Percentiles rank a stretch among this genome's conserved stretches.
Evolutionary conservation across 495 filamentous ascomycete genomes (phyloP).

Genomic region (Lineolata rhizophorae): DNA sequence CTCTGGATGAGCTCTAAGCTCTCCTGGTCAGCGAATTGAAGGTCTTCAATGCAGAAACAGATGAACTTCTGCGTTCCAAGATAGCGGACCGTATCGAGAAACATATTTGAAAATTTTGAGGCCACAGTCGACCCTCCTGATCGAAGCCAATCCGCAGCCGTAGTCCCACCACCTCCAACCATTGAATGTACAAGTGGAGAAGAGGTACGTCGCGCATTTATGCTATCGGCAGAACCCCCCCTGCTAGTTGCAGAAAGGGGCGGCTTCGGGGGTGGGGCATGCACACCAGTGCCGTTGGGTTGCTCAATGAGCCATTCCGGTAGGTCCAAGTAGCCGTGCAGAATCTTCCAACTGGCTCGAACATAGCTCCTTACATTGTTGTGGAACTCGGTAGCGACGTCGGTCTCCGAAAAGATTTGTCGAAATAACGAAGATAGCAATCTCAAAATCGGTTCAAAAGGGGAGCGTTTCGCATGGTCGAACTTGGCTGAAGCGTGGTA

Average conservation of each 20-base stretch:
- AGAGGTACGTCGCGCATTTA: constrained; percentile 3
- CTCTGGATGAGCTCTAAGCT: constrained; percentile 57
- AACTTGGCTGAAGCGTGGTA: constrained; percentile 76
- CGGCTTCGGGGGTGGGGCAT: too few relatives aligned
- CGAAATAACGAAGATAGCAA: constrained; percentile 64
- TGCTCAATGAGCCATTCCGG: constrained; percentile 42
- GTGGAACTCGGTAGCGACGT: constrained; percentile 68
- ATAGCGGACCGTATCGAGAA: constrained; percentile 61
- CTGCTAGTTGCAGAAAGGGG: too few relatives aligned
- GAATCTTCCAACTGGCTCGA: constrained; percentile 52
- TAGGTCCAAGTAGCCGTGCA: constrained; percentile 56
- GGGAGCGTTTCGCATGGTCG: constrained; percentile 54
- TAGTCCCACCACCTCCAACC: too few relatives aligned
- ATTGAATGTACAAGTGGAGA: constrained; percentile 6
- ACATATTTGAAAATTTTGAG: constrained; percentile 61
- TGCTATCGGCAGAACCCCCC: too few relatives aligned
- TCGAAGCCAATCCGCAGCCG: constrained; percentile 37
- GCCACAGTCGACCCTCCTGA: constrained; percentile 47
- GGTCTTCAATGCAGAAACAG: constrained; percentile 64
- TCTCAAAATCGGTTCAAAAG: constrained; percentile 67
- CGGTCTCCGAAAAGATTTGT: constrained; percentile 77
- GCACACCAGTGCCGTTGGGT: constrained; percentile 1
- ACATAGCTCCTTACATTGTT: constrained; percentile 48
- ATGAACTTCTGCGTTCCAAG: constrained; percentile 61
- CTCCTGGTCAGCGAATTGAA: constrained; percentile 74